Base-by-base conservation (phyloP, 2,329 filamentous ascomycete genomes). In the Cladosporium phlei region DNA sequence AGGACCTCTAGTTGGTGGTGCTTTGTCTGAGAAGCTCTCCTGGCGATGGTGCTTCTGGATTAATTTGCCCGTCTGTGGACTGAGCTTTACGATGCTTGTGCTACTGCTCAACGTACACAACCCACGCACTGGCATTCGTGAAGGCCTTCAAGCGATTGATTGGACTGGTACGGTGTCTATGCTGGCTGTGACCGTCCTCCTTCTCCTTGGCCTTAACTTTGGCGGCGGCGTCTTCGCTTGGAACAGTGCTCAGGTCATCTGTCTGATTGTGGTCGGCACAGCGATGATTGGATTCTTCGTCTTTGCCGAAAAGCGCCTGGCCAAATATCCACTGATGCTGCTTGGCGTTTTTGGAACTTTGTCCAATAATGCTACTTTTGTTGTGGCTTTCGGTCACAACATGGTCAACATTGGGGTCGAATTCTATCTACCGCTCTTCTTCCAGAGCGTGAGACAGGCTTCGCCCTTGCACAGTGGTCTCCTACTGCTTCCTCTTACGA, bases 361-460 rank as follows among this genome's bases (percentile, higher is more conserved):
- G 24, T 83, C 80, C 22, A 89, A 86, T 62, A 60, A 84, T 19
- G 80, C 84, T 6, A 72, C 80, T 2, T 78, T 89, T 12, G 65
- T 69, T 2, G 72, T 85, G 37, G 83, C 81, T 55, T 88, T 88
- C 67, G 75, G 79, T 51, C 87, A 95, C 63, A 83, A 83, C 35
- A 78, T 83, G 55, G 80, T 85, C 53, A 91, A 90, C 71, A 88
- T 91, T 59, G 79, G 83, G 0, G 80, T 78, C 21, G 80, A 78
- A 52, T 94, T 91, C 72, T 93, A 86, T 69, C 73, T 94, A 3
- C 88, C 88, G 0, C 74, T 95, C 2, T 95, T 94, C 71, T 91
- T 89, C 67, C 88, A 94, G 66, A 78, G 82, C 40, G 81, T 86
- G 42, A 73, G 87, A 33, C 77, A 84, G 38, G 80, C 79, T 2